phyloP scores from a whole-genome alignment of 495 filamentous ascomycete species.

The Penicillium roqueforti region DNA sequence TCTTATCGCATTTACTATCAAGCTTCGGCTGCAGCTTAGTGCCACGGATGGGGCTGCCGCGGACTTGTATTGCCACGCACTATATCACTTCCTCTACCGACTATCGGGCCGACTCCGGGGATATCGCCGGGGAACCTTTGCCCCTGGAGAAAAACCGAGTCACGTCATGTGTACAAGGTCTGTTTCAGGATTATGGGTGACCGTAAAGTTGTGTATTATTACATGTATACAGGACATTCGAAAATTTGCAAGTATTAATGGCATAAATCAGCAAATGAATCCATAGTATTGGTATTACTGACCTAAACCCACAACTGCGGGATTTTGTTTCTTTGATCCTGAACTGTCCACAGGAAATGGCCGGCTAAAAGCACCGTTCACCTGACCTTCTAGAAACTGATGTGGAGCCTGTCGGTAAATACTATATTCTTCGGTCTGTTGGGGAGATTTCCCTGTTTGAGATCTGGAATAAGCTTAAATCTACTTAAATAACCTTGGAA shows the following conservation, averaged over 20 bases:
- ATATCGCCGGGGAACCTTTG: neutral
- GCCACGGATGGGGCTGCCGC: neutral
- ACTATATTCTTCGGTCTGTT: neutral
- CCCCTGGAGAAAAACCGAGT: neutral
- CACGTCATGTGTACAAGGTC: too few species aligned
- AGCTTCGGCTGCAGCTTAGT: neutral
- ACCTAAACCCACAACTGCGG: too few species aligned
- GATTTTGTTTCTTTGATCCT: too few species aligned
- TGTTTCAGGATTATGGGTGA: neutral
- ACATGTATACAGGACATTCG: too few species aligned
- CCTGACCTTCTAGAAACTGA: neutral
- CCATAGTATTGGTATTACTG: too few species aligned
- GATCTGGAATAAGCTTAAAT: neutral
- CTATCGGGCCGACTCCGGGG: conserved; percentile 1
- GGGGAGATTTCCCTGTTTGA: neutral
- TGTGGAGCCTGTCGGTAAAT: neutral
- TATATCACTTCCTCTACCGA: neutral
- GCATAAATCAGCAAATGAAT: too few species aligned
- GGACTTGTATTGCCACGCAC: neutral
- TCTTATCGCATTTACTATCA: conserved; percentile 2
- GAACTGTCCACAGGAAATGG: too few species aligned
- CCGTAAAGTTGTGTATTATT: neutral
- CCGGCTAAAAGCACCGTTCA: neutral
- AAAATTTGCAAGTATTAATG: too few species aligned
- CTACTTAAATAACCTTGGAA: neutral